These are phyloP conservation scores for Sporothrix sp. DNA, from an alignment of 2,329 filamentous ascomycete genomes.

Conservation along the genomic window DNA sequence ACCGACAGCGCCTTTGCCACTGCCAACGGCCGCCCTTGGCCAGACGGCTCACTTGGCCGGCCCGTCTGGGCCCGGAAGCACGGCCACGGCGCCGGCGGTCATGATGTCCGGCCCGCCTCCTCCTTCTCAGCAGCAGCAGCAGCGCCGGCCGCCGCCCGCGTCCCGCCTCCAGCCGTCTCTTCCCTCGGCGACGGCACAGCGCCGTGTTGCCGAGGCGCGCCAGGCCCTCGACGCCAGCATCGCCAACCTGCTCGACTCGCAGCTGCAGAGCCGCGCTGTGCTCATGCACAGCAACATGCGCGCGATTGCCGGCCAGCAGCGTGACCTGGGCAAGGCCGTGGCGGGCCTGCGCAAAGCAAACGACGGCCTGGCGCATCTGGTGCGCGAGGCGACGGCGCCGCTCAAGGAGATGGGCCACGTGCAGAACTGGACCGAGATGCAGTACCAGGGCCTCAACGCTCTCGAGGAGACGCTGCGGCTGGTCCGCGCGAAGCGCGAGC, in stretches of 20 bases:
- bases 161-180: constrained; percentile 25
- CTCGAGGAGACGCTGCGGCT: constrained; percentile 55
- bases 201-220: constrained; percentile 47
- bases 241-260: constrained; percentile 58
- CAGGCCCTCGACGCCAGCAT: constrained; percentile 52
- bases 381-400: constrained; percentile 50
- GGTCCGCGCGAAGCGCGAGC: constrained; percentile 29
- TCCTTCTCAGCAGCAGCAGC: neutral
- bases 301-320: constrained; percentile 57
- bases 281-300: constrained; percentile 60
- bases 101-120: neutral
- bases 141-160: neutral
- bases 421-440: constrained; percentile 80
- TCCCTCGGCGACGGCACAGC: constrained; percentile 34
- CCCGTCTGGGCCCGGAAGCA: no score
- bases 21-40: neutral
- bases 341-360: constrained; percentile 52
- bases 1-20: no score
- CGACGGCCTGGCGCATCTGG: constrained; percentile 54
- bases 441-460: constrained; percentile 58
- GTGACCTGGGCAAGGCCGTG: constrained; percentile 51
- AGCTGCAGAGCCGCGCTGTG: constrained; percentile 57
- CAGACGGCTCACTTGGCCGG: neutral
- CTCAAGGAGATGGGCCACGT: constrained; percentile 73
- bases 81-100: neutral